phyloP scores from a whole-genome alignment of 495 filamentous ascomycete species.

The Penicillium nucicola region DNA sequence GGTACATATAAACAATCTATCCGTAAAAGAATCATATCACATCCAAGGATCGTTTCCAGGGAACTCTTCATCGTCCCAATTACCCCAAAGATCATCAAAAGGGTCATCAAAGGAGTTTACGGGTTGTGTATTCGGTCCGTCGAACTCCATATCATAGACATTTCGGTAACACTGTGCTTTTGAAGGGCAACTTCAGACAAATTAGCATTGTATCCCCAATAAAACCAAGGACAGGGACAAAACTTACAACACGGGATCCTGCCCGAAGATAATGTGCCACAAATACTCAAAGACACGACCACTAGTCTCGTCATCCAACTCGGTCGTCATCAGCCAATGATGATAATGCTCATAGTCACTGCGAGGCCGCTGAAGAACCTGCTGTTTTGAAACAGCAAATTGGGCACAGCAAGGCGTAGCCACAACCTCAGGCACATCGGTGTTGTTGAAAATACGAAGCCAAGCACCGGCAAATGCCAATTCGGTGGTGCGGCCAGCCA shows the following conservation, averaged over 20 bases:
- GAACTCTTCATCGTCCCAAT: constrained; percentile 1
- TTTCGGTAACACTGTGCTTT: constrained; percentile 29
- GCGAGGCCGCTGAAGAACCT: constrained; percentile 44
- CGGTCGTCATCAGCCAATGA: constrained; percentile 59
- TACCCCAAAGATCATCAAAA: constrained; percentile 1
- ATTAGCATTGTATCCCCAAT: constrained; percentile 4
- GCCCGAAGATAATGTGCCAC: constrained; percentile 66
- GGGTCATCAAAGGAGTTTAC: neutral
- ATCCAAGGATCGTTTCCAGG: neutral
- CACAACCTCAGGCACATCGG: constrained; percentile 42
- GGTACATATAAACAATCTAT: neutral
- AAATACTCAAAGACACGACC: constrained; percentile 68
- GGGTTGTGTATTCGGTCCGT: neutral
- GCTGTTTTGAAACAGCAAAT: constrained; percentile 59
- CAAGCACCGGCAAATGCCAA: constrained; percentile 34
- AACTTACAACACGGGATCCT: constrained; percentile 37
- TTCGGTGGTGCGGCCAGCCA: constrained; percentile 18
- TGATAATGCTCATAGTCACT: constrained; percentile 55
- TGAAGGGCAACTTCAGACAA: constrained; percentile 25
- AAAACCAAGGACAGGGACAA: neutral
- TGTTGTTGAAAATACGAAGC: constrained; percentile 44
- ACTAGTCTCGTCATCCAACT: constrained; percentile 52
- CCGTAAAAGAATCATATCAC: constrained; percentile 1
- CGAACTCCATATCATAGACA: constrained; percentile 26
- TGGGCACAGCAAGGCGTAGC: constrained; percentile 64